Conservation (phyloP, 1,139 yeast genomes). For the Yamadazyma diddensiae region DNA sequence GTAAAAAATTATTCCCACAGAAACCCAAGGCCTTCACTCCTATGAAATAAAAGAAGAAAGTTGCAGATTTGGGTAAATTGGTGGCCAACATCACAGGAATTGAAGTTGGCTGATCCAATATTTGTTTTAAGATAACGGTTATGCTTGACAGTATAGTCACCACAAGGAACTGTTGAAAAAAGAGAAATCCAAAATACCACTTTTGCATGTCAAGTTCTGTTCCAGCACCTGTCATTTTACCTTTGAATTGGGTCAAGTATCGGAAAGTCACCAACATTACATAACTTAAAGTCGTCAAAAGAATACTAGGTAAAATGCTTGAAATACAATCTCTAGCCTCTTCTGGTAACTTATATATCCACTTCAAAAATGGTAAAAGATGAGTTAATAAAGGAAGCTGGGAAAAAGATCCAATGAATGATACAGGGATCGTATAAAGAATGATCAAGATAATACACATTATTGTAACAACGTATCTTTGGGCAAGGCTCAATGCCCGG, state of each 20-base stretch:
- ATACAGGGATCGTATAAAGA: constrained; percentile 70
- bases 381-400: constrained; percentile 60
- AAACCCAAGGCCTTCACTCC: constrained; percentile 70
- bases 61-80: constrained; percentile 78
- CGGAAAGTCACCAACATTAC: constrained; percentile 51
- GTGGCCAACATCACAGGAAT: constrained; percentile 69
- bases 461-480: constrained; percentile 41
- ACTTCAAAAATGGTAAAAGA: constrained; percentile 50
- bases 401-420: constrained; percentile 63
- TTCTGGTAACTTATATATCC: constrained; percentile 53
- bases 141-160: constrained; percentile 84
- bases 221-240: constrained; percentile 53
- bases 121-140: constrained; percentile 60
- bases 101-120: constrained; percentile 68
- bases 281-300: constrained; percentile 57
- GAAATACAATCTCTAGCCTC: constrained; percentile 50
- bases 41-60: constrained; percentile 73
- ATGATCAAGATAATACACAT: constrained; percentile 46
- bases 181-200: constrained; percentile 69
- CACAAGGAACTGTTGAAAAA: constrained; percentile 78
- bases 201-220: constrained; percentile 59
- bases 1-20: constrained; percentile 64
- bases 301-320: constrained; percentile 58
- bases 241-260: constrained; percentile 46
- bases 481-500: constrained; percentile 27